phyloP scores from a whole-genome alignment of 805 yeast species.

The Hanseniaspora taiwanica region DNA sequence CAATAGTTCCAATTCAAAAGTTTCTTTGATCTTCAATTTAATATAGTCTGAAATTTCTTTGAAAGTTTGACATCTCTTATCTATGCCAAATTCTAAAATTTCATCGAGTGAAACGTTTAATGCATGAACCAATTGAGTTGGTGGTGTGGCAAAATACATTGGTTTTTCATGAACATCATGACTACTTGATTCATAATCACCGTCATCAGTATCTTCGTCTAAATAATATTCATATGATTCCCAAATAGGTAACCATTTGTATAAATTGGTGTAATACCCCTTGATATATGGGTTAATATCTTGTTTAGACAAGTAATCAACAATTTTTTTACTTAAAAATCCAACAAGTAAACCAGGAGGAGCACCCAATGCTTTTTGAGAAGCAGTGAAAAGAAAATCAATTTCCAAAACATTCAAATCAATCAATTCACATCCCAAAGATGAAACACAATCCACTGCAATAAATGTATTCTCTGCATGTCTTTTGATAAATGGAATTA shows the following conservation, averaged over 20 bases:
- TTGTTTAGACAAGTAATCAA: slow-evolving; percentile 33
- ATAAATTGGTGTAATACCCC: slow-evolving; percentile 47
- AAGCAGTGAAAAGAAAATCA: slow-evolving; percentile 80
- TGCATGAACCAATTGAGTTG: slow-evolving; percentile 76
- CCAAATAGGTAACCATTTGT: slow-evolving; percentile 84
- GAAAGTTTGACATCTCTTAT: slow-evolving; percentile 39
- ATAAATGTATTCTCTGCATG: slow-evolving; percentile 52
- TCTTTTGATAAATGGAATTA: slow-evolving; percentile 47
- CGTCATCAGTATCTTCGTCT: too few relatives aligned
- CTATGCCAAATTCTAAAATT: slow-evolving; percentile 44
- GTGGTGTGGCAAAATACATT: slow-evolving; percentile 95
- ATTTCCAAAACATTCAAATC: slow-evolving; percentile 62
- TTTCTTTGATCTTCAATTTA: slow-evolving; percentile 2
- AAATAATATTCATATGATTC: slow-evolving; percentile 12
- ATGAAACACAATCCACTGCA: slow-evolving; percentile 90
- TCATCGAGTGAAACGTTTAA: slow-evolving; percentile 63
- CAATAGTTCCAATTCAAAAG: slow-evolving; percentile 1
- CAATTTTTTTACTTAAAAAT: slow-evolving; percentile 63
- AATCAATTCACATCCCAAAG: slow-evolving; percentile 78
- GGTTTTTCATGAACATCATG: slow-evolving; percentile 26
- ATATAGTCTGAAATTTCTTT: background rate
- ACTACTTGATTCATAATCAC: slow-evolving; percentile 68
- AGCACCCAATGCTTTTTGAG: slow-evolving; percentile 91
- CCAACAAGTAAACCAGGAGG: slow-evolving; percentile 85
- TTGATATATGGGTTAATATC: slow-evolving; percentile 21